Evolutionary conservation across 2,329 filamentous ascomycete species (phyloP).

Genomic region (Cercospora zeae-maydis): DNA sequence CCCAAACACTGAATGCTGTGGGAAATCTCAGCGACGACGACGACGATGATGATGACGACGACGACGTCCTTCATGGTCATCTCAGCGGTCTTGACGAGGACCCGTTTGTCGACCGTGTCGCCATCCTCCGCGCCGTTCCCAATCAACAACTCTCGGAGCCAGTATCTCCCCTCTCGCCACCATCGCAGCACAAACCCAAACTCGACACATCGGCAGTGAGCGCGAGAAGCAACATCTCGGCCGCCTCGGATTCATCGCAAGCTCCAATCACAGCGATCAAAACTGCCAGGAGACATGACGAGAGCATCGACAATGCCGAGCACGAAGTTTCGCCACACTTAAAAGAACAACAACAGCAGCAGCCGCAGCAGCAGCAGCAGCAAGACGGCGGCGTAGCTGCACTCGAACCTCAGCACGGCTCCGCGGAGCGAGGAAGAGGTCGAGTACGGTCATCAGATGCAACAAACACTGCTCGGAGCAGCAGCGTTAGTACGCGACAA

Average conservation of each 20-base stretch:
- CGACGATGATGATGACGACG: too few relatives aligned
- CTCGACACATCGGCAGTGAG: background rate
- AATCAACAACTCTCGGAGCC: background rate
- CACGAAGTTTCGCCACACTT: background rate
- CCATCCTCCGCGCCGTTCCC: background rate
- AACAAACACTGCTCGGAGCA: background rate
- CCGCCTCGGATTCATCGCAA: background rate
- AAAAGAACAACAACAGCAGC: too few relatives aligned
- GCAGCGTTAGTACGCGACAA: background rate
- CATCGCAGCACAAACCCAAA: background rate
- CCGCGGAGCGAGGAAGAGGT: background rate
- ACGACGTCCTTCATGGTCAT: background rate
- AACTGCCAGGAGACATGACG: background rate
- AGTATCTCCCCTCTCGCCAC: background rate
- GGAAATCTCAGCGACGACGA: slow-evolving; percentile 10
- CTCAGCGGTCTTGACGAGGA: slow-evolving; percentile 19
- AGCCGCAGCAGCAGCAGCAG: too few relatives aligned
- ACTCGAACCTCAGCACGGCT: background rate
- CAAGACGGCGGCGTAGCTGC: background rate
- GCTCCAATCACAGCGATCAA: slow-evolving; percentile 5
- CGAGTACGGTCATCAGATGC: background rate
- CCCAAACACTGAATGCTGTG: background rate
- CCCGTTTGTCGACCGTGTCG: slow-evolving; percentile 15
- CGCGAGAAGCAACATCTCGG: background rate
- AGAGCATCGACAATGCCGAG: background rate